Evolutionary conservation across 345 rosid species (phyloP), one percentile per base, ranked within the genome.

Genomic region (Pseudoturritis turrita): DNA sequence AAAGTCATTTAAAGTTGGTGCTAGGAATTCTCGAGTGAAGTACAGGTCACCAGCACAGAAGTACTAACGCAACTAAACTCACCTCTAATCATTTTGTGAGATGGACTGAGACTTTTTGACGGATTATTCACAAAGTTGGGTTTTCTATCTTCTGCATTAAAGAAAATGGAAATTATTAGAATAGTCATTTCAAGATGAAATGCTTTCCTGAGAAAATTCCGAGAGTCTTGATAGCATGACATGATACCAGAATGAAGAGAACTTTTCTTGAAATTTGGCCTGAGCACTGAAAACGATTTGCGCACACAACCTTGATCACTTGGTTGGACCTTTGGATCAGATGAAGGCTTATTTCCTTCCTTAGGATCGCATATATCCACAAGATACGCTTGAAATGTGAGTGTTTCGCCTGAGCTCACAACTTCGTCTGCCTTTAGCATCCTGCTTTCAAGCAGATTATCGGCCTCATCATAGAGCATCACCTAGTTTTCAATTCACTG

Each of bases 301-400:
- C 65, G 78, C 7, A 0, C 41, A 41, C 53, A 18, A 10, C 52
- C 59, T 68, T 37, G 75, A 43, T 73, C 76, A 50, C 73, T 71
- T 39, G 60, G 62, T 50, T 25, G 75, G 10, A 35, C 31, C 51
- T 65, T 76, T 25, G 43, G 44, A 35, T 71, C 81, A 60, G 67
- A 4, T 10, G 61, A n/a, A 68, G 63, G 39, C 53, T 54, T 47
- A 23, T 57, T 70, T 54, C 60, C 75, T 4, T 73, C 85, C 21
- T 79, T 83, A 7, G 83, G 89, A 57, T 88, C 89, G 3, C 96
- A 87, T 28, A 95, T 75, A 62, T 88, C 90, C 4, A 95, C 89
- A 40, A 87, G 78, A 74, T 82, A 87, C 17, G 89, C 79, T 57
- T 68, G 79, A 60, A 91, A 89, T 10, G 88, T 66, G 81, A 91